A percentile compares a stretch with the other conserved stretches of the same genome.
These are phyloP conservation scores for Gymnopus androsaceus DNA, from an alignment of 1,284 basidiomycete genomes.

Conservation along the genomic window DNA sequence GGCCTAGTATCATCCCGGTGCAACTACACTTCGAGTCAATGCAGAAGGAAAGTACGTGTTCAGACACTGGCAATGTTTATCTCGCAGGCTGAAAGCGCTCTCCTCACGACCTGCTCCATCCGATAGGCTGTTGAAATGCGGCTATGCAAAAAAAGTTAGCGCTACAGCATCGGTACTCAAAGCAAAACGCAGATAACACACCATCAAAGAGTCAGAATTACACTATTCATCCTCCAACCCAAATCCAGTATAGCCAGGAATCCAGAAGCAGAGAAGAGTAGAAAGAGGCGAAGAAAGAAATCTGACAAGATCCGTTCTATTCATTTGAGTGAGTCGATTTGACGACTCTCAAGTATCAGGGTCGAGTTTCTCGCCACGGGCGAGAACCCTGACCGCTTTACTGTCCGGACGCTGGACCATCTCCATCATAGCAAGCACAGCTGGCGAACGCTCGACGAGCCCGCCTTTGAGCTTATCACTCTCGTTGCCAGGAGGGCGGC, in stretches of 20 bases:
- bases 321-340: not conserved
- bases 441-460: constrained; percentile 70
- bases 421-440: constrained; percentile 76
- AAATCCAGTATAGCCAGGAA: constrained; percentile 4
- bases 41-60: not conserved
- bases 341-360: constrained; percentile 21
- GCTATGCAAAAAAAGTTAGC: not conserved
- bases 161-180: not conserved
- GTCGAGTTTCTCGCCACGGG: constrained; percentile 79
- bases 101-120: not conserved
- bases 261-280: constrained; percentile 1
- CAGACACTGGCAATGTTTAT: not conserved
- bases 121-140: not conserved
- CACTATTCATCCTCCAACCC: constrained; percentile 8
- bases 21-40: not conserved
- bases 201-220: not conserved
- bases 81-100: not conserved
- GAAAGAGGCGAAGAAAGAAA: not conserved
- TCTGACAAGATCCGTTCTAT: not conserved
- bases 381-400: constrained; percentile 73
- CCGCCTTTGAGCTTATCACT: constrained; percentile 27
- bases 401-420: constrained; percentile 62
- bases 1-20: not conserved
- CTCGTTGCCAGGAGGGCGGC: constrained; percentile 21
- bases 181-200: not conserved